Evolutionary conservation across 495 filamentous ascomycete species (phyloP).

Genomic region (Penicillium paxilli): DNA sequence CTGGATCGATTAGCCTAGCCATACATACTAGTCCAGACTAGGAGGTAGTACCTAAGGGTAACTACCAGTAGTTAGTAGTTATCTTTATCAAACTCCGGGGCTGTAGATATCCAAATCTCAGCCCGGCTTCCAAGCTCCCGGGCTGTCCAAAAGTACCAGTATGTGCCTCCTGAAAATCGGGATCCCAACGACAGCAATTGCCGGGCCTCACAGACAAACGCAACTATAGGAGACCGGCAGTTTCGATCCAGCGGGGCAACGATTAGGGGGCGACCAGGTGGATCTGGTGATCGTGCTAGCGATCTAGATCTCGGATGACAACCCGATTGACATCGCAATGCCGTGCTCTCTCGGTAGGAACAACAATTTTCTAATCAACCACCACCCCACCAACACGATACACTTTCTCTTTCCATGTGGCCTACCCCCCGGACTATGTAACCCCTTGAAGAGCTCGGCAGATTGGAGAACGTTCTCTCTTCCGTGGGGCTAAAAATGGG

Average conservation of each 20-base stretch:
- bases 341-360: background rate
- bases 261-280: background rate
- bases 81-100: no score
- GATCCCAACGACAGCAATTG: background rate
- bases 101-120: no score
- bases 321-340: background rate
- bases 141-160: no score
- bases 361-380: background rate
- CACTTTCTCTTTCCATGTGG: no score
- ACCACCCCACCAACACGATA: background rate
- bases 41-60: no score
- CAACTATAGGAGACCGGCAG: background rate
- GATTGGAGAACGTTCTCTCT: background rate
- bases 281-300: no score
- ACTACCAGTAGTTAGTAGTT: no score
- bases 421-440: no score
- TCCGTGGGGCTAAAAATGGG: background rate
- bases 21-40: no score
- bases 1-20: no score
- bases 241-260: background rate
- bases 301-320: background rate
- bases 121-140: no score
- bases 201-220: background rate
- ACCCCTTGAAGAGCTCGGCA: no score
- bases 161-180: background rate